A percentile compares a stretch with the other conserved stretches of the same genome.
phyloP scores from a whole-genome alignment of 2,329 filamentous ascomycete genomes.

The Gaeumannomyces sp. region DNA sequence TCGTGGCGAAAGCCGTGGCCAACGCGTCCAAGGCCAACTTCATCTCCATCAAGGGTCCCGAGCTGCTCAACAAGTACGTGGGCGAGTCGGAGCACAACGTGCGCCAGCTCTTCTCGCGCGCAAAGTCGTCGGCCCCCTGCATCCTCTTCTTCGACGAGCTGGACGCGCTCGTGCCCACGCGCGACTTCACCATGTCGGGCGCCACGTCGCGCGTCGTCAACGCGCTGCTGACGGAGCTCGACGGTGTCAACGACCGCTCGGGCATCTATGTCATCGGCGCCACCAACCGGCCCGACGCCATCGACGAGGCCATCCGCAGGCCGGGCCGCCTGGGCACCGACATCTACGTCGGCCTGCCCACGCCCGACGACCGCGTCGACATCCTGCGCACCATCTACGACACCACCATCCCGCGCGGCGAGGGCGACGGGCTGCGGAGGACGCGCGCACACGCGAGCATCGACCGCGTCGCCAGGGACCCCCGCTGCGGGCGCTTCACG shows the following conservation, averaged over 20 bases:
- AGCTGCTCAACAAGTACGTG: slow-evolving; percentile 95
- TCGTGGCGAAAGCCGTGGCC: slow-evolving; percentile 92
- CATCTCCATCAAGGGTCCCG: slow-evolving; percentile 94
- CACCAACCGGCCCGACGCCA: slow-evolving; percentile 93
- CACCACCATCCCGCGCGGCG: slow-evolving; percentile 33
- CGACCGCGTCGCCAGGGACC: slow-evolving; percentile 54
- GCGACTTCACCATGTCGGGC: slow-evolving; percentile 53
- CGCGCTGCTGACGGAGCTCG: slow-evolving; percentile 87
- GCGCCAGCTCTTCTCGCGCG: slow-evolving; percentile 83
- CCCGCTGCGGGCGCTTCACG: slow-evolving; percentile 69
- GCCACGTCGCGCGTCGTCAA: slow-evolving; percentile 85
- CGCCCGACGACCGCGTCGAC: slow-evolving; percentile 67
- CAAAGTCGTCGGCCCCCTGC: slow-evolving; percentile 79
- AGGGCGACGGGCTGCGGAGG: slow-evolving; percentile 21
- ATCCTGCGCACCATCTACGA: slow-evolving; percentile 68
- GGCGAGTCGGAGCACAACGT: slow-evolving; percentile 93
- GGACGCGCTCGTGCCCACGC: slow-evolving; percentile 75
- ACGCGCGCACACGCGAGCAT: slow-evolving; percentile 8
- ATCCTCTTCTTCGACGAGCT: slow-evolving; percentile 98
- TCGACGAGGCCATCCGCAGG: slow-evolving; percentile 89
- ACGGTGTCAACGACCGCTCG: slow-evolving; percentile 71
- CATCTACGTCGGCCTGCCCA: slow-evolving; percentile 75
- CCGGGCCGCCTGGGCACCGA: slow-evolving; percentile 77
- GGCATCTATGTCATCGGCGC: slow-evolving; percentile 94
- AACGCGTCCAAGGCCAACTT: slow-evolving; percentile 96